A percentile compares a stretch with the other conserved stretches of the same genome.
Evolutionary conservation across 1,284 basidiomycete species (phyloP).

Genomic region (Rugosomyces carneus): DNA sequence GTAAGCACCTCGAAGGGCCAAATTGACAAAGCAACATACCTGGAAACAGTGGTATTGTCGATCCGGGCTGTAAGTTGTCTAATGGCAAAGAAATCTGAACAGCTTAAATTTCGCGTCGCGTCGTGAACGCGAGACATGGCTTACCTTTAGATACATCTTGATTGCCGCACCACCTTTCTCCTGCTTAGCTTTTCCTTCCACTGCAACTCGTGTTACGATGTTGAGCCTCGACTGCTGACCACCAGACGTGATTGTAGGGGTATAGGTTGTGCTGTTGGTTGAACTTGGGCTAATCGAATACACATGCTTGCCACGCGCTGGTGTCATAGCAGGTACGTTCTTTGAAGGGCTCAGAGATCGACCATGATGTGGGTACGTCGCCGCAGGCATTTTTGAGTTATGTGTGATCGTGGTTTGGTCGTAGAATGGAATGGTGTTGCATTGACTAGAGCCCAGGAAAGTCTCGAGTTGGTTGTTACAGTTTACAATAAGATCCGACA

Average conservation of each 20-base stretch:
- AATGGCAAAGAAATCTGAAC: constrained; percentile 61
- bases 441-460: not conserved
- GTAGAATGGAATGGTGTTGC: not conserved
- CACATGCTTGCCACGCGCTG: constrained; percentile 20
- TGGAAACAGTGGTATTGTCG: constrained; percentile 65
- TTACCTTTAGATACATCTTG: constrained; percentile 71
- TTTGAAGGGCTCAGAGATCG: constrained; percentile 21
- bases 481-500: not conserved
- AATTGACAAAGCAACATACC: constrained; percentile 36
- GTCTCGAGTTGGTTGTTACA: not conserved
- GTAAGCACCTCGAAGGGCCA: not conserved
- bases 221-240: constrained; percentile 47
- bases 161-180: constrained; percentile 58
- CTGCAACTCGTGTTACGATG: constrained; percentile 64
- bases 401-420: not conserved
- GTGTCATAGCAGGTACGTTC: constrained; percentile 21
- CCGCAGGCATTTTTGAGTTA: constrained; percentile 24
- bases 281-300: constrained; percentile 14
- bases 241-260: constrained; percentile 33
- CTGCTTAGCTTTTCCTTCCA: constrained; percentile 66
- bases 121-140: constrained; percentile 12
- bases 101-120: constrained; percentile 7
- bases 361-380: constrained; percentile 22
- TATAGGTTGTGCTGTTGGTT: constrained; percentile 23
- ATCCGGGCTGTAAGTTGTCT: constrained; percentile 56